phyloP scores from a whole-genome alignment of 768 basidiomycete species.

The Collybia sp. region DNA sequence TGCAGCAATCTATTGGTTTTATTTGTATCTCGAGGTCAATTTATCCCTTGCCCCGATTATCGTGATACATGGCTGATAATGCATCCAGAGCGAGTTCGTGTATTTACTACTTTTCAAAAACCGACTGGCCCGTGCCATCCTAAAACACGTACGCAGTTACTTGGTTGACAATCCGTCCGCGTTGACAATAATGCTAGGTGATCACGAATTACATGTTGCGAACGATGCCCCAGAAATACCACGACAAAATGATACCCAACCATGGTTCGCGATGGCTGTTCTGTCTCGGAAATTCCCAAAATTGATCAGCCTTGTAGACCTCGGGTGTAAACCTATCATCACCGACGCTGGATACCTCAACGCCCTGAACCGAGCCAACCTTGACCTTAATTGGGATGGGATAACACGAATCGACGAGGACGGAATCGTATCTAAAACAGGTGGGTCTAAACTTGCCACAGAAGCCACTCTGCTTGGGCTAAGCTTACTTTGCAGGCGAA shows the following conservation, averaged over 20 bases:
- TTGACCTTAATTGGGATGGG: slow-evolving; percentile 36
- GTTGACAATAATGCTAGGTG: slow-evolving; percentile 7
- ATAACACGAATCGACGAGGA: slow-evolving; percentile 33
- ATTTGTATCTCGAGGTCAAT: neutral
- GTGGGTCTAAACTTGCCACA: slow-evolving; percentile 11
- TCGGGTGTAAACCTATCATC: slow-evolving; percentile 52
- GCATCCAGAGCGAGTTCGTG: neutral
- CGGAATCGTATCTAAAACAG: slow-evolving; percentile 37
- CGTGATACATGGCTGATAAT: neutral
- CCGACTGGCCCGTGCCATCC: neutral
- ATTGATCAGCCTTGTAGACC: slow-evolving; percentile 20
- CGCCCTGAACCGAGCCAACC: slow-evolving; percentile 39
- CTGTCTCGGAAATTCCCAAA: neutral
- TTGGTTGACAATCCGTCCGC: neutral
- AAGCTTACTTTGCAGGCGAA: slow-evolving; percentile 20
- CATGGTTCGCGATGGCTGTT: slow-evolving; percentile 29
- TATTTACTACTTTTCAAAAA: neutral
- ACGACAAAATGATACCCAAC: slow-evolving; percentile 38
- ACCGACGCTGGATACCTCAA: slow-evolving; percentile 43
- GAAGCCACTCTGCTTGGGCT: slow-evolving; percentile 3
- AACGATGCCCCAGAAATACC: slow-evolving; percentile 41
- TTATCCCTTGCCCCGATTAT: neutral
- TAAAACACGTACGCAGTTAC: slow-evolving; percentile 3
- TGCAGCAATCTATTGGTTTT: neutral
- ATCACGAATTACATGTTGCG: slow-evolving; percentile 28